Evolutionary conservation across 1,284 basidiomycete genomes (phyloP).

Genomic region (Cryptococcus sp.): DNA sequence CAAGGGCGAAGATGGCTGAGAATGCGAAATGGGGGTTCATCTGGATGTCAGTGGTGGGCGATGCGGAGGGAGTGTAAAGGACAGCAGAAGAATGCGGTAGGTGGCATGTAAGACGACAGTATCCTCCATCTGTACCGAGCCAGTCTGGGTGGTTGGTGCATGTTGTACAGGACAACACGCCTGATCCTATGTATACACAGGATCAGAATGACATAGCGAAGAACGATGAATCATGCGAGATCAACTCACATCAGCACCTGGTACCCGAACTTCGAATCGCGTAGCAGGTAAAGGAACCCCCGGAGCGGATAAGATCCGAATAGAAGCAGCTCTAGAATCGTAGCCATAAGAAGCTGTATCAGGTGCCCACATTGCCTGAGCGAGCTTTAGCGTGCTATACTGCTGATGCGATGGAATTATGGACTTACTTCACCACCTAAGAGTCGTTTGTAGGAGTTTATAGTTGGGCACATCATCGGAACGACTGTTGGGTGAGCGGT

Average conservation of each 20-base stretch:
- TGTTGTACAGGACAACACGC: too few relatives aligned
- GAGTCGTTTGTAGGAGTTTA: constrained; percentile 97
- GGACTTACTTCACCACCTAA: constrained; percentile 71
- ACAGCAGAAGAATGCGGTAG: background rate
- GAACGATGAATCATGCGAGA: background rate
- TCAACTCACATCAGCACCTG: constrained; percentile 78
- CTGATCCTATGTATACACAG: too few relatives aligned
- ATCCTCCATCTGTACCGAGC: too few relatives aligned
- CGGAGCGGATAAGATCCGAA: constrained; percentile 87
- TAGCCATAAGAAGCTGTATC: constrained; percentile 85
- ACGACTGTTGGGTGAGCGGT: constrained; percentile 32
- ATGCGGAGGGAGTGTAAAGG: background rate
- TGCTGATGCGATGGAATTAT: background rate
- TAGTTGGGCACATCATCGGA: constrained; percentile 72
- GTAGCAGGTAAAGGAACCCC: constrained; percentile 74
- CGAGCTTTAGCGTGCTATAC: background rate
- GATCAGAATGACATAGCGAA: background rate
- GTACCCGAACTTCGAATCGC: constrained; percentile 85
- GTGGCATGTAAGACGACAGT: too few relatives aligned
- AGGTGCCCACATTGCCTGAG: constrained; percentile 78
- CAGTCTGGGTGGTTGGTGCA: too few relatives aligned
- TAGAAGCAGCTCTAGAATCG: constrained; percentile 85
- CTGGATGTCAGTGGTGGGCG: constrained; percentile 18
- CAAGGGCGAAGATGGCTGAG: constrained; percentile 78
- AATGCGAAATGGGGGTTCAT: constrained; percentile 82